Conservation (phyloP, 257 asterid species). For the Scutellaria barbata region DNA sequence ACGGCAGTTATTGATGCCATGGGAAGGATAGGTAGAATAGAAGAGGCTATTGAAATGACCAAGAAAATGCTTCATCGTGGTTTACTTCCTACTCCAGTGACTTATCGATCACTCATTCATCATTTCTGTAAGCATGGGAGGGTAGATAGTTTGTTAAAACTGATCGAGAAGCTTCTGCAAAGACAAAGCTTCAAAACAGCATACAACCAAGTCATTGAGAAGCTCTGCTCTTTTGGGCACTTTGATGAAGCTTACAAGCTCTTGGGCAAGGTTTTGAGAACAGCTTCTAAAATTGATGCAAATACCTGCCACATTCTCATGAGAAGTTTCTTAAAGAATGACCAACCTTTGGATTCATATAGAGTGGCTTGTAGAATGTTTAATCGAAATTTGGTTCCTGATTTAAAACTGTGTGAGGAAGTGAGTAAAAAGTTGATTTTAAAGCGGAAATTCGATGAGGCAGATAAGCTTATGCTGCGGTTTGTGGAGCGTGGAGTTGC, state of each 20-base stretch:
- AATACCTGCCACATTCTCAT: constrained; percentile 73
- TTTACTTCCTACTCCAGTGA: constrained; percentile 79
- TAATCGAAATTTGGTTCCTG: constrained; percentile 80
- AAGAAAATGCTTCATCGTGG: constrained; percentile 84
- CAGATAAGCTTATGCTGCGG: constrained; percentile 83
- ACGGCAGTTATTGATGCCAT: constrained; percentile 68
- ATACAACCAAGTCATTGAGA: constrained; percentile 81
- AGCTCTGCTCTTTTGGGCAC: constrained; percentile 70
- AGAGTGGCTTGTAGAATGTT: constrained; percentile 94
- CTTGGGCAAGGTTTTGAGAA: constrained; percentile 71
- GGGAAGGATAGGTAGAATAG: constrained; percentile 68
- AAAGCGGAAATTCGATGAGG: constrained; percentile 60
- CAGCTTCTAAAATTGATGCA: constrained; percentile 73
- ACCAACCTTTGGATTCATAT: constrained; percentile 71
- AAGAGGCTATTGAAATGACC: constrained; percentile 71
- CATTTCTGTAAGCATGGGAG: constrained; percentile 66
- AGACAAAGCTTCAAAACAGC: constrained; percentile 63
- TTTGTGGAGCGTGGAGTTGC: constrained; percentile 79
- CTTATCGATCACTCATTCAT: constrained; percentile 79
- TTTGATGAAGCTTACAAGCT: constrained; percentile 77
- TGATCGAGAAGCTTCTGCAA: constrained; percentile 73
- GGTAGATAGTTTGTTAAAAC: constrained; percentile 62
- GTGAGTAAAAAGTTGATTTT: constrained; percentile 64
- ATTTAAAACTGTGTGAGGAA: constrained; percentile 76
- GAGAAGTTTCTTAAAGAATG: constrained; percentile 65